These are phyloP conservation scores for Diaporthe australafricana DNA, from an alignment of 2,329 filamentous ascomycete species.

Conservation along the genomic window DNA sequence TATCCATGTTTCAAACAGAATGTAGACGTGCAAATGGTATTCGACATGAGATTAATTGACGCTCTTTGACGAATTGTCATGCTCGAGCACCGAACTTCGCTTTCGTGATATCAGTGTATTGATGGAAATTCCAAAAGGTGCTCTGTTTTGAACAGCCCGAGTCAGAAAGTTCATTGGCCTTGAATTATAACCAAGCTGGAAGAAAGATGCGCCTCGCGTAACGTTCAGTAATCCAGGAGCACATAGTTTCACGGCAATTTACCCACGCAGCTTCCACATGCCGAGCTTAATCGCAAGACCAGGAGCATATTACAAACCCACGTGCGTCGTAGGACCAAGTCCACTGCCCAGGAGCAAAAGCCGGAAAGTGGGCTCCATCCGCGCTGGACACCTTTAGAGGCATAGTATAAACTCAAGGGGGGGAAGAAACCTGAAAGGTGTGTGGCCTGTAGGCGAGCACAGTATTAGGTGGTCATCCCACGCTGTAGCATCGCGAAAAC, in stretches of 20 bases:
- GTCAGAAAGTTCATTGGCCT: too few relatives aligned
- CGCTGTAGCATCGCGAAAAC: not conserved
- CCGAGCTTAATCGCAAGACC: not conserved
- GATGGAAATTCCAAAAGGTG: too few relatives aligned
- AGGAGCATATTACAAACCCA: constrained; percentile 14
- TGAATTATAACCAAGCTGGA: not conserved
- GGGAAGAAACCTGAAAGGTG: not conserved
- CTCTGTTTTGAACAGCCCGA: too few relatives aligned
- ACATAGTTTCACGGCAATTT: not conserved
- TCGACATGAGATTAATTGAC: not conserved
- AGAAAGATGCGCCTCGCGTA: not conserved
- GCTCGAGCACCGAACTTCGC: too few relatives aligned
- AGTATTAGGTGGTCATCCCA: constrained; percentile 9
- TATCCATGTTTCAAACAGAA: not conserved
- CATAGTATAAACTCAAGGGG: constrained; percentile 9
- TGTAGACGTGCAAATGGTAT: not conserved
- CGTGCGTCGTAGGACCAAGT: constrained; percentile 1
- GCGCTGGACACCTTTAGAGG: constrained; percentile 23
- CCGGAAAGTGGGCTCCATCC: not conserved
- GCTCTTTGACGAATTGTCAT: too few relatives aligned
- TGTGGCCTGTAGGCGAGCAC: not conserved
- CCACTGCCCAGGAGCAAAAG: not conserved
- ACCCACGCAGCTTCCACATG: not conserved
- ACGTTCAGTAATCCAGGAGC: not conserved
- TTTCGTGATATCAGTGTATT: too few relatives aligned